phyloP scores from a whole-genome alignment of 2,329 filamentous ascomycete genomes.

The Penicillium sclerotigenum region DNA sequence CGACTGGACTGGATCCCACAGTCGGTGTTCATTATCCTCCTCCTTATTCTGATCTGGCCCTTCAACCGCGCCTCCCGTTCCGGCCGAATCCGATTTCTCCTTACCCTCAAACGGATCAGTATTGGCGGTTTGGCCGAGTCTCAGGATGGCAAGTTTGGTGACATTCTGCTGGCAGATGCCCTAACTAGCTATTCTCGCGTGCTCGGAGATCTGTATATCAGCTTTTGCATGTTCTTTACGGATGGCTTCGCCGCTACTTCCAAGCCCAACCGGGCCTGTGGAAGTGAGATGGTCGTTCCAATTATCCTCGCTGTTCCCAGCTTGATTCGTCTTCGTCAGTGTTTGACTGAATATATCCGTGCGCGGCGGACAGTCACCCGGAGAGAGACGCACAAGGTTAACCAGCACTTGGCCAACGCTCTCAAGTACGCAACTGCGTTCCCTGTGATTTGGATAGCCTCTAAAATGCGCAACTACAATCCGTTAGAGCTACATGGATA shows the following conservation, averaged over 20 bases:
- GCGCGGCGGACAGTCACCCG: constrained; percentile 55
- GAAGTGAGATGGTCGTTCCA: constrained; percentile 74
- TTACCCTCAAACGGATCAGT: constrained; percentile 71
- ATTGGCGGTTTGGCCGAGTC: constrained; percentile 83
- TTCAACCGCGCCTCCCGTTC: constrained; percentile 64
- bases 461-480: constrained; percentile 65
- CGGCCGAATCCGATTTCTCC: constrained; percentile 72
- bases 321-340: constrained; percentile 84
- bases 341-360: constrained; percentile 79
- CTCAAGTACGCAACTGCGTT: constrained; percentile 93
- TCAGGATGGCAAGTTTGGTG: constrained; percentile 88
- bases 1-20: constrained; percentile 84
- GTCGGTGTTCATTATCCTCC: constrained; percentile 70
- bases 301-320: constrained; percentile 80
- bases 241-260: constrained; percentile 69
- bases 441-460: constrained; percentile 79
- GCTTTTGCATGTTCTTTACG: constrained; percentile 85
- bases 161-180: constrained; percentile 89
- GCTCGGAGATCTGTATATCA: constrained; percentile 82
- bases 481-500: constrained; percentile 49
- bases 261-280: constrained; percentile 76
- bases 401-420: constrained; percentile 88
- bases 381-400: constrained; percentile 63
- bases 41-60: constrained; percentile 69
- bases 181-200: constrained; percentile 94